Conservation (phyloP, 352 stramenopile species). For the Phytopythium litorale region DNA sequence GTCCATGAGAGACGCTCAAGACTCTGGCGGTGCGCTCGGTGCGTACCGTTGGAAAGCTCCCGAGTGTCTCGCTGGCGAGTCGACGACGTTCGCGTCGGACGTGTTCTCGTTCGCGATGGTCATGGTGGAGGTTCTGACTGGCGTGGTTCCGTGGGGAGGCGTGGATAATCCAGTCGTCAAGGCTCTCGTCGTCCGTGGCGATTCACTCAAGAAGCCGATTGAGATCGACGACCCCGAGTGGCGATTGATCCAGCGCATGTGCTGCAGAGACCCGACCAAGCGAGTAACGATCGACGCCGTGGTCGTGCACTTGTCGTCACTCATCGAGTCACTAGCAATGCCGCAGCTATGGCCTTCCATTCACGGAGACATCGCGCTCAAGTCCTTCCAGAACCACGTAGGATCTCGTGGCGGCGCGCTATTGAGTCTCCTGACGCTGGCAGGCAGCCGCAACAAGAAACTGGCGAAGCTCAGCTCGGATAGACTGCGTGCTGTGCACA, state of each 20-base stretch:
- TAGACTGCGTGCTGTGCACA: not conserved
- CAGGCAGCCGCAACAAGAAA: not conserved
- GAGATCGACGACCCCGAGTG: not conserved
- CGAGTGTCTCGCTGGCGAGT: no score
- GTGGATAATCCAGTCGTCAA: not conserved
- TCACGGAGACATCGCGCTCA: not conserved
- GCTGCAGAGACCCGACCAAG: not conserved
- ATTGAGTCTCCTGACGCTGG: not conserved
- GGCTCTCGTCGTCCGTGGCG: not conserved
- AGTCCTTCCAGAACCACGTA: not conserved
- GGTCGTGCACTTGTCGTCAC: not conserved
- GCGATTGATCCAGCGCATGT: not conserved
- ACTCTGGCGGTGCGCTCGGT: no score
- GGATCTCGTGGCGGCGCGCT: not conserved
- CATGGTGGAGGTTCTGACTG: no score
- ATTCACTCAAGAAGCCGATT: not conserved
- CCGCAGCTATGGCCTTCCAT: not conserved
- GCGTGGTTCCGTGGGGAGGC: not conserved
- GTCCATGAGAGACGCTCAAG: no score
- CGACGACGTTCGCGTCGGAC: no score
- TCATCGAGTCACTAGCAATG: not conserved
- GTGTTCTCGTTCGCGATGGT: no score
- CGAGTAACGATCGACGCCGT: not conserved
- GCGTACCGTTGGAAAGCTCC: no score
- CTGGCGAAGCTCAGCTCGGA: not conserved